Conservation (phyloP, 148 eudicot genomes). For the Rhododendron vialii region DNA sequence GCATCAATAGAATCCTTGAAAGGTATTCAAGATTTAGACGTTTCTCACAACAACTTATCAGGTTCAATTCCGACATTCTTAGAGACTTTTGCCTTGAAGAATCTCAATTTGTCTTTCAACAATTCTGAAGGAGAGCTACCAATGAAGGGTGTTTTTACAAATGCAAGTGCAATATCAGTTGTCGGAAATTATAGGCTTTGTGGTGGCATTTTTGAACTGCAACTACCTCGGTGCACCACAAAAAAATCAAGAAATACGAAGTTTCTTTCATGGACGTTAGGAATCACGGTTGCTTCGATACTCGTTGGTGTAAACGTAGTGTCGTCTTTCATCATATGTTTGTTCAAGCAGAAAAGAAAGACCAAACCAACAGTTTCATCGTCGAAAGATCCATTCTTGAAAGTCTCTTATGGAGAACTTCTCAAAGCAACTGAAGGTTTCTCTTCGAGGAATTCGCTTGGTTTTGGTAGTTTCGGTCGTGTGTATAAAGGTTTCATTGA, state of each 20-base stretch:
- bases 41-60: slow-evolving; percentile 17
- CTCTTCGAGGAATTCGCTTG: not conserved
- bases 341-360: not conserved
- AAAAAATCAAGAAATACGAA: not conserved
- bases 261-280: not conserved
- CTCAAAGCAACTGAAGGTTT: not conserved
- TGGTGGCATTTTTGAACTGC: slow-evolving; percentile 11
- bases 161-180: not conserved
- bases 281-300: not conserved
- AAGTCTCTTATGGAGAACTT: not conserved
- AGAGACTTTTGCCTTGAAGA: not conserved
- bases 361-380: not conserved
- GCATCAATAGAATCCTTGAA: not conserved
- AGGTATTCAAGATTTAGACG: not conserved
- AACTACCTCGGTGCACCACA: not conserved
- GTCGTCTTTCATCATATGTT: not conserved
- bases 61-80: not conserved
- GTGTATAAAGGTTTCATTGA: not conserved
- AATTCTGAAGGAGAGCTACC: too few species aligned
- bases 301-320: not conserved
- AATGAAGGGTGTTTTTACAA: too few species aligned
- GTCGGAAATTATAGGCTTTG: slow-evolving; percentile 5
- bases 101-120: too few species aligned
- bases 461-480: not conserved
- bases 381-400: not conserved